Conservation (phyloP, 805 yeast species). For the Metschnikowia kunwiensis region DNA sequence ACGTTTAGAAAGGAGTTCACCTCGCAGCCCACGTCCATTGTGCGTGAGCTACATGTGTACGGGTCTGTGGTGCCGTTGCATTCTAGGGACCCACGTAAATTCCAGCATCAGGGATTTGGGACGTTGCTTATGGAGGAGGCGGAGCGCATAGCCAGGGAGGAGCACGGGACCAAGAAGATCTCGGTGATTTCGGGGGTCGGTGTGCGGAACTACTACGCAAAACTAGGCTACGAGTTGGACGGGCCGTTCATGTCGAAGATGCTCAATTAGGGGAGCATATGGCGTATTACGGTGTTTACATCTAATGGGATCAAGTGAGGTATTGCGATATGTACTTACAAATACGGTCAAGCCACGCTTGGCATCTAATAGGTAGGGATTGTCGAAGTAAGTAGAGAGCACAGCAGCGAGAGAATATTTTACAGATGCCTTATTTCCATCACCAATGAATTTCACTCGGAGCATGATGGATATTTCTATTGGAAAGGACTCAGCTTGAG, state of each 20-base stretch:
- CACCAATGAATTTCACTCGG: no score
- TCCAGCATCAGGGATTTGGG: conserved; percentile 99
- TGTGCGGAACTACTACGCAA: conserved; percentile 91
- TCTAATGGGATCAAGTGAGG: no score
- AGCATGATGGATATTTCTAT: no score
- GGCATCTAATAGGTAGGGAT: no score
- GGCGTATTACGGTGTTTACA: no score
- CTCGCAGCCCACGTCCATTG: conserved; percentile 82
- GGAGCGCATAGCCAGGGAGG: conserved; percentile 90
- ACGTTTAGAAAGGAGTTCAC: conserved; percentile 89
- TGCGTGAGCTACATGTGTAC: conserved; percentile 95
- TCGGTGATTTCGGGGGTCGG: conserved; percentile 97
- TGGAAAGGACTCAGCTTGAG: no score
- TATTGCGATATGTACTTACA: no score
- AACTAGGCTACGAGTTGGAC: conserved; percentile 85
- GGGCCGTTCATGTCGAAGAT: conserved; percentile 95
- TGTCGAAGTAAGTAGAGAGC: no score
- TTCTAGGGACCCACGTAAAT: conserved; percentile 93
- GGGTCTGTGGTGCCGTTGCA: conserved; percentile 97
- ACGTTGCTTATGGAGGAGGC: conserved; percentile 98
- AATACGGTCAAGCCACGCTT: no score
- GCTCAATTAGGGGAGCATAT: conserved; percentile 5
- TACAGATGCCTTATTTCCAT: no score
- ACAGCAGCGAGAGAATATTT: no score
- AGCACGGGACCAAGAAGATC: conserved; percentile 87